Conservation (phyloP, 192 early-diverging fungal genomes). For the Coemansia asiatica region DNA sequence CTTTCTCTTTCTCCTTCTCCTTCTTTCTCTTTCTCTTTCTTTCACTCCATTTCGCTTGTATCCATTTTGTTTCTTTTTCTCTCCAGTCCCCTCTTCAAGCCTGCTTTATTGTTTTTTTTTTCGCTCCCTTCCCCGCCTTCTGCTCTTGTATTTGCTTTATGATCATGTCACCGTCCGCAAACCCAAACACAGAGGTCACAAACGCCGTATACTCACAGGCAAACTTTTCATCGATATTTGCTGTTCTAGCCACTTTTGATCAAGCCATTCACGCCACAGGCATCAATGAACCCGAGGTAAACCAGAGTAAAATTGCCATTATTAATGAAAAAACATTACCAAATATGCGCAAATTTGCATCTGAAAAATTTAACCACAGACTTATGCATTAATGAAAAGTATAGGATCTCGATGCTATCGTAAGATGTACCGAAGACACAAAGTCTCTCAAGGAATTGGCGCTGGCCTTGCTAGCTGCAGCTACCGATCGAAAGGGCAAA, state of each 20-base stretch:
- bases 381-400: neutral
- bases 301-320: neutral
- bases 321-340: neutral
- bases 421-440: constrained; percentile 25
- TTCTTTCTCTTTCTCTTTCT: neutral
- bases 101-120: neutral
- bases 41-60: no score
- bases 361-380: neutral
- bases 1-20: constrained; percentile 5
- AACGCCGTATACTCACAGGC: constrained; percentile 34
- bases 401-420: constrained; percentile 34
- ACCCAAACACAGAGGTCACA: constrained; percentile 29
- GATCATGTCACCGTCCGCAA: constrained; percentile 42
- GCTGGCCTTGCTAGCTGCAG: constrained; percentile 29
- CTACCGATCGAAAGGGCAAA: constrained; percentile 21
- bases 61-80: no score
- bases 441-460: constrained; percentile 28
- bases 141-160: neutral
- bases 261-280: constrained; percentile 14
- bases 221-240: constrained; percentile 48
- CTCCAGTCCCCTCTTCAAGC: no score
- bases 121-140: constrained; percentile 1
- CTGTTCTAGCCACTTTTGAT: constrained; percentile 27
- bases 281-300: constrained; percentile 52
- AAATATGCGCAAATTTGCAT: no score